Conservation (phyloP, 495 filamentous ascomycete species). For the Thermochaetoides thermophila region DNA sequence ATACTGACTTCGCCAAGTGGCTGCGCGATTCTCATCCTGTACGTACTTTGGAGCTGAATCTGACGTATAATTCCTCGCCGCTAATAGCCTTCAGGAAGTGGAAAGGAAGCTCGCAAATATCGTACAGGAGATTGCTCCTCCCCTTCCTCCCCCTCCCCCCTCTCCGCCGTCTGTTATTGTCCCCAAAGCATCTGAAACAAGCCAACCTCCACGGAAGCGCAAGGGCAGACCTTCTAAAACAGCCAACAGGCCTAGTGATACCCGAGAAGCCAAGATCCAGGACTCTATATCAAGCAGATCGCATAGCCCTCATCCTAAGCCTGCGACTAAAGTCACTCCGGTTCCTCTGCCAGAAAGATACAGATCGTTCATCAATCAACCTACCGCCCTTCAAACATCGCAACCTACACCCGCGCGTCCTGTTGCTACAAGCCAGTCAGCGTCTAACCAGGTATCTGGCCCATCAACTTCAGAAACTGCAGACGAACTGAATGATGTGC, state of each 20-base stretch:
- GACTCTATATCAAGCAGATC: conserved; percentile 1
- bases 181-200: neutral
- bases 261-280: conserved; percentile 4
- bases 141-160: conserved; percentile 1
- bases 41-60: too few relatives aligned
- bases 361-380: too few relatives aligned
- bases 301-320: conserved; percentile 4
- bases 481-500: conserved; percentile 1
- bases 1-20: conserved; percentile 24
- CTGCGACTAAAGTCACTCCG: conserved; percentile 2
- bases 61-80: too few relatives aligned
- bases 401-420: too few relatives aligned
- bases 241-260: conserved; percentile 4
- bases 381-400: too few relatives aligned
- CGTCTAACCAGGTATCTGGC: too few relatives aligned
- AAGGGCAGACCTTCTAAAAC: conserved; percentile 6
- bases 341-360: neutral
- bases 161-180: too few relatives aligned
- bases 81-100: conserved; percentile 5
- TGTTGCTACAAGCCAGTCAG: too few relatives aligned
- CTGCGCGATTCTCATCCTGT: conserved; percentile 21
- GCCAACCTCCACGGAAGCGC: neutral
- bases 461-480: neutral
- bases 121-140: conserved; percentile 2
- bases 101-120: conserved; percentile 6